Base-by-base conservation (phyloP, 495 filamentous ascomycete species). In the Penicillium samsonianum region DNA sequence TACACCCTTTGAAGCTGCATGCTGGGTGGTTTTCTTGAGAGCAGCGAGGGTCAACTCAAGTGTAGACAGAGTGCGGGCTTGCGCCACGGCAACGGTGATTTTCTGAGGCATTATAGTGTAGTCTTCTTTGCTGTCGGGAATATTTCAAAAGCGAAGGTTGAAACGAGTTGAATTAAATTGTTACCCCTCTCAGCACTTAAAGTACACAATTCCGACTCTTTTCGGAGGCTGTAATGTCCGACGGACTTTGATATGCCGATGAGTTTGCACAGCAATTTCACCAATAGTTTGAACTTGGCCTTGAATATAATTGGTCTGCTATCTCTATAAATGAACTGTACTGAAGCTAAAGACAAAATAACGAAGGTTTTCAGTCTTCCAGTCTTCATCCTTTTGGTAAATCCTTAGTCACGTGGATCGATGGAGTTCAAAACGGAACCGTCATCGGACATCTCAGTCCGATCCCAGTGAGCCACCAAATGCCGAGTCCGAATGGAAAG, bases 81-180 rank as follows among this genome's bases (percentile, higher is more conserved):
- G 65, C 9, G 65, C 58, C 37, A 91, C 87, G 7, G 85, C 91
- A 42, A 96, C 79, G 14, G 83, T 90, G 61, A 97, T 68, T 25
- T 66, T 72, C 46, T 73, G 65, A 8, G 74, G 65, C 77, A 79
- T 80, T 38, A 43, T 43, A 33, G n/a, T 3, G 20, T 4, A 20
- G 23, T 31, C 22, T 31, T 50, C 16, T 30, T 28, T 9, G 6
- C 16, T n/a, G n/a, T n/a, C 35, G 8, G 9, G 14, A 41, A 19
- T 35, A 6, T 40, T 40, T 4, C 0, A 51, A n/a, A 10, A 17
- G 10, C 16, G 6, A 26, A 41, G 22, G 14, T 8, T 17, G 4
- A 28, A 20, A 49, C 7, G 22, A 19, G 26, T 28, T 20, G 12
- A 28, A 51, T 28, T 41, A 38, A 17, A 26, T 51, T 35, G 20